Conservation (phyloP, 345 rosid genomes). For the Viola odorata region DNA sequence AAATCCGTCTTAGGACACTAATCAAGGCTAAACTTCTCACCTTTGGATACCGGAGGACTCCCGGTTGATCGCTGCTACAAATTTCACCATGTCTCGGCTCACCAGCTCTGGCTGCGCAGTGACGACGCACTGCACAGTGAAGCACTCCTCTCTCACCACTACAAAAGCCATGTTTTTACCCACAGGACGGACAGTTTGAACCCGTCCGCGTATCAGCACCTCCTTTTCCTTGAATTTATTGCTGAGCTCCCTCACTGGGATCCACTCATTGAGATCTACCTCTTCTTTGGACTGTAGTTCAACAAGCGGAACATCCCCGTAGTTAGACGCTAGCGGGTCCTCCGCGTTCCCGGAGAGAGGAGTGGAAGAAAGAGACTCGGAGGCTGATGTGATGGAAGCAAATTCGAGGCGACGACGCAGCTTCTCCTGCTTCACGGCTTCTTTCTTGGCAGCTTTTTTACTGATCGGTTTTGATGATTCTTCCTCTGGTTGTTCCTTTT, state of each 20-base stretch:
- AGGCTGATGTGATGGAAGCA: constrained; percentile 27
- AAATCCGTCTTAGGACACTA: too few species aligned
- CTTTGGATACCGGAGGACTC: too few species aligned
- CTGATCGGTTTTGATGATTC: constrained; percentile 31
- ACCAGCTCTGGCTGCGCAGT: constrained; percentile 37
- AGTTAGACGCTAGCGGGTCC: constrained; percentile 43
- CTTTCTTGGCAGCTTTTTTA: constrained; percentile 86
- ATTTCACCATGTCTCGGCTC: constrained; percentile 63
- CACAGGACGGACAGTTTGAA: constrained; percentile 44
- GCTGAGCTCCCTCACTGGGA: constrained; percentile 39
- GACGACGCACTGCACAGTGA: constrained; percentile 72
- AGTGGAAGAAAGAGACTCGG: constrained; percentile 13
- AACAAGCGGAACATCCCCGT: constrained; percentile 52
- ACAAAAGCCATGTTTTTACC: constrained; percentile 57
- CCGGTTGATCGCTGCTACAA: constrained; percentile 40
- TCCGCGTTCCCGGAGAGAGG: constrained; percentile 29
- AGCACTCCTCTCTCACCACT: constrained; percentile 57
- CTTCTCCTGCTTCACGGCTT: constrained; percentile 75
- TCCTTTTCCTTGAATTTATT: constrained; percentile 34
- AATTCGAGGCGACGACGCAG: constrained; percentile 60
- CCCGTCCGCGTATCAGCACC: constrained; percentile 63
- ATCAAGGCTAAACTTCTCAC: too few species aligned
- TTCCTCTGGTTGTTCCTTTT: too few species aligned
- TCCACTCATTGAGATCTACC: constrained; percentile 36
- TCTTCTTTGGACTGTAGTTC: constrained; percentile 53